Evolutionary conservation across 768 basidiomycete species (phyloP), one percentile per base, ranked within the genome.

Genomic region (Lactarius hatsudake): DNA sequence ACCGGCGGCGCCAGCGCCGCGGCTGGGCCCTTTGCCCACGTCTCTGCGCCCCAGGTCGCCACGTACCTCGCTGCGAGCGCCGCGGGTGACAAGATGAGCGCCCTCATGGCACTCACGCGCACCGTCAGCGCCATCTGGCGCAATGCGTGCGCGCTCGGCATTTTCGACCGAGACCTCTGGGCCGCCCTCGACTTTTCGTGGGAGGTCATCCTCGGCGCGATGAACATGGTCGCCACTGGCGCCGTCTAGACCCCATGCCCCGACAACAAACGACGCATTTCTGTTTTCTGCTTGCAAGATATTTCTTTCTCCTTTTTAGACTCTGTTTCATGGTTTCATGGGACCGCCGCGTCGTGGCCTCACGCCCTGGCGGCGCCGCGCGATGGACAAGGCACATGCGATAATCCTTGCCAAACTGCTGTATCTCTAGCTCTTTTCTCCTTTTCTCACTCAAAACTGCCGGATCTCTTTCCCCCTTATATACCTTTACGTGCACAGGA

Each of bases 111-210:
- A 45, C 79, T 83, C 62, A 77, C 82, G 6, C 75, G 79, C 61
- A 77, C 73, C 42, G 82, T 91, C 43, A 82, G 87, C 64, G 90
- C 87, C 8, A 75, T 92, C 38, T 93, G 90, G 89, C 80, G 83
- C 65, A 92, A 93, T 73, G 83, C 82, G 3, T 86, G 85, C 66
- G 83, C 84, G 26, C 79, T 93, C n/a, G 90, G 90, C 3, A 75
- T 92, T 2, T 83, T 82, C 61, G 87, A 91, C 70, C 81, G 84
- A 40, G 79, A 79, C 26, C 77, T 93, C 54, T 93, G 90, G 90
- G 80, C 82, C 28, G 81, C 81, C 23, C 81, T 93, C 66, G 87
- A 90, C 66, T 74, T 83, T 51, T 83, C 86, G 53, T 93, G 90
- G 88, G 82, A 85, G 72, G 79, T 88, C 45, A 75, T 90, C 17